Evolutionary conservation across 495 filamentous ascomycete species (phyloP), one percentile per base, ranked within the genome.

Genomic region (Hyaloscypha variabilis): DNA sequence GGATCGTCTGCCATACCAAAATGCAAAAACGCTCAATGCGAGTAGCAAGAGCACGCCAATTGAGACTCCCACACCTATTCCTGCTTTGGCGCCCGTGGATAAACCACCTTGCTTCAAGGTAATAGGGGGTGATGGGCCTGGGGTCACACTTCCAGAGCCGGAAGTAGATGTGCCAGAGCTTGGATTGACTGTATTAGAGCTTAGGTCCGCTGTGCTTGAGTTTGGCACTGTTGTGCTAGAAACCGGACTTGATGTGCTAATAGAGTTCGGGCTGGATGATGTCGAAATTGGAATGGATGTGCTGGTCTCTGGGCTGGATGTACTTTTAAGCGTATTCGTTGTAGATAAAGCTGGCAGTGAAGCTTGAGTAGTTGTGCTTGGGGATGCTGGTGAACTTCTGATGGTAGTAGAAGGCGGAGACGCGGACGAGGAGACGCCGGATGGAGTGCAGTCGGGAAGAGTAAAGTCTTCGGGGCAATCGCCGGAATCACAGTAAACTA

Each of bases 401-500:
- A 42, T 19, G 13, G 17, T 42, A 2, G 14, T 42, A 14, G 39
- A 19, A 42, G 39, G 39, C 17, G 39, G 14, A 19, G 39, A 42
- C 3, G 39, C 14, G 39, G 39, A 42, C 14, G 39, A 42, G 39
- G 39, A 42, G 39, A 14, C 39, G 3, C 39, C 39, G 14, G 13
- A 6, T 10, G 49, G 63, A 10, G 59, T 58, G 63, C 63, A 69
- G 54, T 30, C 58, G 29, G 67, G 67, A 21, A 66, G 55, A 46
- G 61, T 60, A 46, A 65, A 60, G 26, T 30, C 61, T 6, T 31
- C 58, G 49, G 57, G 60, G 13, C 25, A 59, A 24, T 65, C 49
- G 14, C 66, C 66, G 54, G 62, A 60, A 8, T 24, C 46, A 6
- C 62, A 62, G 26, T 69, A 61, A 56, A 69, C 59, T 25, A 65